These are phyloP conservation scores for Metschnikowia anglica DNA, from an alignment of 805 yeast species.

Conservation along the genomic window DNA sequence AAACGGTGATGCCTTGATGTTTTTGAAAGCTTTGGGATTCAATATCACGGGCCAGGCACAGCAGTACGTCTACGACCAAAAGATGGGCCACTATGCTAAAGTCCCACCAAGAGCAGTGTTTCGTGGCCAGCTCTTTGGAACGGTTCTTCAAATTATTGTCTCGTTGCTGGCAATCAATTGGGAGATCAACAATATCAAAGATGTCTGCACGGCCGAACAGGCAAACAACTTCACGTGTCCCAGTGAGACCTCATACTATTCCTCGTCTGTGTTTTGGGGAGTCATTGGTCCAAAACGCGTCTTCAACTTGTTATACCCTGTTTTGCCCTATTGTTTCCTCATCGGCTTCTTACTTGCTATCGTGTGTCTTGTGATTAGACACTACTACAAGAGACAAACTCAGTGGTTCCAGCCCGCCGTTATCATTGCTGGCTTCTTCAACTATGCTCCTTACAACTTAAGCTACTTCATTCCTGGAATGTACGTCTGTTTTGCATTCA, in stretches of 20 bases:
- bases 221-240: slow-evolving; percentile 39
- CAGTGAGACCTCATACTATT: slow-evolving; percentile 39
- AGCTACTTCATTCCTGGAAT: slow-evolving; percentile 46
- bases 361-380: slow-evolving; percentile 33
- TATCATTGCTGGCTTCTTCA: slow-evolving; percentile 49
- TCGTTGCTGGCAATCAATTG: slow-evolving; percentile 42
- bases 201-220: slow-evolving; percentile 34
- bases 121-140: slow-evolving; percentile 44
- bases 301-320: slow-evolving; percentile 16
- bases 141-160: slow-evolving; percentile 41
- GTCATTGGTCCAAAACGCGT: slow-evolving; percentile 32
- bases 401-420: slow-evolving; percentile 39
- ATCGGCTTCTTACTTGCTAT: slow-evolving; percentile 41
- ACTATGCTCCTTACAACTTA: slow-evolving; percentile 76
- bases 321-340: slow-evolving; percentile 29
- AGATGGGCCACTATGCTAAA: slow-evolving; percentile 45
- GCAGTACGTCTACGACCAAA: slow-evolving; percentile 47
- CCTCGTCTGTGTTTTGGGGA: slow-evolving; percentile 46
- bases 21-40: slow-evolving; percentile 47
- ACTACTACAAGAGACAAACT: slow-evolving; percentile 41
- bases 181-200: slow-evolving; percentile 37
- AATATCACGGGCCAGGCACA: slow-evolving; percentile 49
- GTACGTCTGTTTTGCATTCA: slow-evolving; percentile 32
- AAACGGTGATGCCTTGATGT: slow-evolving; percentile 48
- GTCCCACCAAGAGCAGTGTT: slow-evolving; percentile 41